A percentile compares a stretch with the other conserved stretches of the same genome.
Evolutionary conservation across 345 rosid species (phyloP).

Genomic region (Euphorbia lathyris): DNA sequence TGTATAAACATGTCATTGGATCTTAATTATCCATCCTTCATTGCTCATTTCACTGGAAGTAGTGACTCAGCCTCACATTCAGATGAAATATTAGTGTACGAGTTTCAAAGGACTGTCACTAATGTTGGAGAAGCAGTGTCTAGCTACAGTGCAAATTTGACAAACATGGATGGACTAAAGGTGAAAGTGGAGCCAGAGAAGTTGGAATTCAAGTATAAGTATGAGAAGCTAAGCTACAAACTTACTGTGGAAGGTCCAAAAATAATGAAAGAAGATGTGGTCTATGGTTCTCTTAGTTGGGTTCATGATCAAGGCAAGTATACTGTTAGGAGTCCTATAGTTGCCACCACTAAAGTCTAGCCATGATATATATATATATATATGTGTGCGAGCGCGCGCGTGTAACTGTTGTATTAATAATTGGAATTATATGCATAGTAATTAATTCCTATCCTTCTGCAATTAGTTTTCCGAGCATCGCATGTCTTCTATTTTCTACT

Average conservation of each 20-base stretch:
- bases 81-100: slow-evolving; percentile 13
- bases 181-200: slow-evolving; percentile 51
- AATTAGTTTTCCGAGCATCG: too few species aligned
- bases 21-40: slow-evolving; percentile 57
- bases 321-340: slow-evolving; percentile 49
- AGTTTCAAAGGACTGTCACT: slow-evolving; percentile 43
- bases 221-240: slow-evolving; percentile 49
- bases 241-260: slow-evolving; percentile 48
- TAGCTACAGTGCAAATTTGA: slow-evolving; percentile 39
- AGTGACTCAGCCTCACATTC: slow-evolving; percentile 18
- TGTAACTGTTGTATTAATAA: too few species aligned
- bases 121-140: slow-evolving; percentile 46
- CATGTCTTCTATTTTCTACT: too few species aligned
- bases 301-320: slow-evolving; percentile 46
- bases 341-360: slow-evolving; percentile 39
- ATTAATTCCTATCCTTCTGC: too few species aligned
- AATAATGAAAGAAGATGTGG: slow-evolving; percentile 31
- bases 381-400: too few species aligned
- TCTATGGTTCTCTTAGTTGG: slow-evolving; percentile 56
- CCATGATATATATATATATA: slow-evolving; percentile 8
- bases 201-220: slow-evolving; percentile 40
- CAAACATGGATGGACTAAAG: slow-evolving; percentile 44
- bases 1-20: slow-evolving; percentile 38
- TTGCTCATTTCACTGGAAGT: slow-evolving; percentile 30
- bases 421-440: too few species aligned